Percentiles rank a stretch among this genome's conserved stretches.
Evolutionary conservation across 208 protist species (phyloP).

Genomic region (Leishmania major): DNA sequence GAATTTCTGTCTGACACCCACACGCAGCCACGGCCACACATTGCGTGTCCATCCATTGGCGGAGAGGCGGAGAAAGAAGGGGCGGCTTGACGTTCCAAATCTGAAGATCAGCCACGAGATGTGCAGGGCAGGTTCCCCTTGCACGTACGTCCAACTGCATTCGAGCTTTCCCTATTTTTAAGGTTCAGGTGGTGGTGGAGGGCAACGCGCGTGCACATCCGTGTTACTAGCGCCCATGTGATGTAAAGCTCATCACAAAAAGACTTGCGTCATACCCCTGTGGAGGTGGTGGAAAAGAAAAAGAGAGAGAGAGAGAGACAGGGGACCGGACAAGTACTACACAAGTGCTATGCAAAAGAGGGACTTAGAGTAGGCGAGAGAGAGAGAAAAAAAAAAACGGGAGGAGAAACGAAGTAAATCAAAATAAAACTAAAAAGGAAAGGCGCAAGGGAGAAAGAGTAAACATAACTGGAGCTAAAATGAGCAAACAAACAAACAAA

Average conservation of each 20-base stretch:
- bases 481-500: not conserved
- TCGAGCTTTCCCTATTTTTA: not conserved
- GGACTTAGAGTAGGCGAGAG: not conserved
- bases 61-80: not conserved
- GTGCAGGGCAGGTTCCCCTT: not conserved
- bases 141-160: not conserved
- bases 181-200: not conserved
- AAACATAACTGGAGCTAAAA: not conserved
- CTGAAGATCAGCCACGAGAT: not conserved
- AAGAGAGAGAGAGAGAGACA: not conserved
- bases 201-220: not conserved
- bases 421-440: not conserved
- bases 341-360: not conserved
- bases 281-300: not conserved
- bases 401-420: not conserved
- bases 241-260: not conserved
- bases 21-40: not conserved
- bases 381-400: not conserved
- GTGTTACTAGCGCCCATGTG: no score
- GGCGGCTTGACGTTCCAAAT: not conserved
- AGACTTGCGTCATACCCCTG: not conserved
- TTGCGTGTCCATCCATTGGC: not conserved
- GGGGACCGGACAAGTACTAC: not conserved
- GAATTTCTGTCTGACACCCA: not conserved
- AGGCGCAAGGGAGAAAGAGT: not conserved